Evolutionary conservation across 352 stramenopile genomes (phyloP).

Genomic region (Globisporangium orthogonon): DNA sequence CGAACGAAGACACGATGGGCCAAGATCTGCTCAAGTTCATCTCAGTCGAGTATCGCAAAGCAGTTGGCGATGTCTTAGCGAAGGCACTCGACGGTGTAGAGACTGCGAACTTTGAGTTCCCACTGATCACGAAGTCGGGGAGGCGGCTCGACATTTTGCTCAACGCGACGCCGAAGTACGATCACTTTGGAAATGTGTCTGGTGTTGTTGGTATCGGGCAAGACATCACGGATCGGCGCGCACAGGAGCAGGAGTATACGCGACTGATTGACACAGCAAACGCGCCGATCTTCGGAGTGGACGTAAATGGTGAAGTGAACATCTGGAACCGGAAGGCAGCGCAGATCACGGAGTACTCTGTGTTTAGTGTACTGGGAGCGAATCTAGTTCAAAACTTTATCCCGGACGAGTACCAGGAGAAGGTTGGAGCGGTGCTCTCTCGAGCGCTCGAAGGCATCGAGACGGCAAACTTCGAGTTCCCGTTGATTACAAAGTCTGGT

Average conservation of each 20-base stretch:
- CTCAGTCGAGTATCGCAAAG: constrained; percentile 47
- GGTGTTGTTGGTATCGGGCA: constrained; percentile 77
- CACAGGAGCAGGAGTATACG: constrained; percentile 85
- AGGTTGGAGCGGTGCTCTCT: constrained; percentile 55
- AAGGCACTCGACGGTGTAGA: constrained; percentile 61
- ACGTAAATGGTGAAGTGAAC: constrained; percentile 75
- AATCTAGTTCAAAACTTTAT: constrained; percentile 91
- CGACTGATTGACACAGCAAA: constrained; percentile 88
- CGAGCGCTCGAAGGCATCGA: constrained; percentile 56
- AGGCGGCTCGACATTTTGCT: constrained; percentile 71
- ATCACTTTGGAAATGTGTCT: constrained; percentile 69
- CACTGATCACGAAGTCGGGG: constrained; percentile 65
- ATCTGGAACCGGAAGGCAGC: constrained; percentile 90
- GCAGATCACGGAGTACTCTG: constrained; percentile 87
- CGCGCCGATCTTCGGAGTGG: constrained; percentile 87
- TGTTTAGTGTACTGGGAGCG: constrained; percentile 82
- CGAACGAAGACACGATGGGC: constrained; percentile 81
- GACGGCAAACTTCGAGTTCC: constrained; percentile 86
- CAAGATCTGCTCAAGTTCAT: constrained; percentile 69
- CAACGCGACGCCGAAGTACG: constrained; percentile 68
- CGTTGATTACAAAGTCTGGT: constrained; percentile 77
- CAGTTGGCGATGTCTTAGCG: constrained; percentile 57
- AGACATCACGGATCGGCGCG: constrained; percentile 75
- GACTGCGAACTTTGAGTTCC: constrained; percentile 84
- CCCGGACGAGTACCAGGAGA: constrained; percentile 50